Evolutionary conservation across 768 basidiomycete species (phyloP), one percentile per base, ranked within the genome.

Genomic region (Tubosaeta sp.): DNA sequence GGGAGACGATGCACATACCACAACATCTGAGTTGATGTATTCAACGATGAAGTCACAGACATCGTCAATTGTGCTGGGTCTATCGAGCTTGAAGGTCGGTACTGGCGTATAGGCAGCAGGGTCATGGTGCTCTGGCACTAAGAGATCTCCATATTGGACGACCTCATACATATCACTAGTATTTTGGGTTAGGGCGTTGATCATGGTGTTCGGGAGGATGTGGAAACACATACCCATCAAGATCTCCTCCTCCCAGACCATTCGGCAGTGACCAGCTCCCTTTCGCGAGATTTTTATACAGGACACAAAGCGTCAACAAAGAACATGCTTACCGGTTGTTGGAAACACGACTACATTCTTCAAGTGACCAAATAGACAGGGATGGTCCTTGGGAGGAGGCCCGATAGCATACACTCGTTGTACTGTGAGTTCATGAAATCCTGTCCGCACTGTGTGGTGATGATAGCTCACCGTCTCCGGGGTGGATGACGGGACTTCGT

Each of bases 11-110:
- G 1, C 12, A 7, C 19, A 8, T 68, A 89, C 88, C 76, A 90
- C 68, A 39, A 90, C 79, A 60, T 92, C 88, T 0, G 88, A 89
- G 56, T 88, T 78, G 63, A 93, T 89, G 50, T 91, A 93, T 59
- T 92, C 83, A 13, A 90, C 82, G 22, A 93, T 72, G 59, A 93
- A 92, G 51, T 92, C 76, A 54, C 86, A 87, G 13, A 92, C 82
- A 57, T 91, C 87, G 1, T 83, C 73, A 6, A 89, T 77, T 0
- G 75, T 81, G 50, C 81, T 80, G 8, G 79, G 74, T 16, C 77
- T 69, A 12, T 59, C 60, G 19, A 84, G 66, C 4, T 63, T 67
- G 41, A 66, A 69, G 1, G 77, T 67, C 0, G 57, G 58, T 8
- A 67, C 70, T 3, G 75, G 41, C 2, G 67, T 53, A 58, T 91